Conservation (phyloP, 352 stramenopile species). For the Globisporangium megalacanthum region DNA sequence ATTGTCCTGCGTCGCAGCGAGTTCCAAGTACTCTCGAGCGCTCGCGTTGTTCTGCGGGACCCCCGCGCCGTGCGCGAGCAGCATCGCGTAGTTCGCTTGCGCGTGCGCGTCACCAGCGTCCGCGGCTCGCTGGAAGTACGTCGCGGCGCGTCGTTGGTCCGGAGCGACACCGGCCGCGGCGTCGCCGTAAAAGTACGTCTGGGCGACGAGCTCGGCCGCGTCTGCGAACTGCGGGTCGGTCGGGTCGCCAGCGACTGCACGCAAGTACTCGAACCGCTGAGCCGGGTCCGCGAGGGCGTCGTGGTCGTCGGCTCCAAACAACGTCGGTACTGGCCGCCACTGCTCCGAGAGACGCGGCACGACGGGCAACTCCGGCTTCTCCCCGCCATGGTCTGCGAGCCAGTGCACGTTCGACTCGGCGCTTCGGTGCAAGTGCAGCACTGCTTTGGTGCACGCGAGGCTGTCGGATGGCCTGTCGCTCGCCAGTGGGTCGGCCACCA, state of each 20-base stretch:
- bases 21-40: slow-evolving; percentile 56
- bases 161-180: slow-evolving; percentile 40
- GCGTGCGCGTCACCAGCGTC: slow-evolving; percentile 56
- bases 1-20: slow-evolving; percentile 42
- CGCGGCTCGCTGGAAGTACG: slow-evolving; percentile 64
- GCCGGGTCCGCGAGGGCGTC: slow-evolving; percentile 28
- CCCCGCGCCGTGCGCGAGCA: slow-evolving; percentile 64
- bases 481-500: slow-evolving; percentile 12
- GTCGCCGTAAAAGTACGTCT: slow-evolving; percentile 74
- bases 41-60: slow-evolving; percentile 47
- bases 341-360: slow-evolving; percentile 47
- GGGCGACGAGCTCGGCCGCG: slow-evolving; percentile 56
- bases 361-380: slow-evolving; percentile 26
- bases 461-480: not conserved
- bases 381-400: slow-evolving; percentile 43
- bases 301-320: slow-evolving; percentile 20
- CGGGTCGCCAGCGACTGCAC: slow-evolving; percentile 46
- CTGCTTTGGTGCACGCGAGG: slow-evolving; percentile 29
- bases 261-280: slow-evolving; percentile 63
- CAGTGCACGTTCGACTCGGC: slow-evolving; percentile 51
- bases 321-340: slow-evolving; percentile 14
- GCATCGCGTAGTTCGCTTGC: slow-evolving; percentile 68
- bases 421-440: slow-evolving; percentile 44
- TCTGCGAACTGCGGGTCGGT: slow-evolving; percentile 52
- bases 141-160: slow-evolving; percentile 41